phyloP scores from a whole-genome alignment of 306 rosid species.

The Cucumis sativus region Cucumber_9930_V3 NC_026661.2:2911501-2912000 shows the following conservation, averaged over 20 bases:
- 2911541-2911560: constrained; percentile 46
- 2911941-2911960: background rate
- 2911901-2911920: background rate
- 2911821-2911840: background rate
- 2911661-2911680: constrained; percentile 21
- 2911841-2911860: background rate
- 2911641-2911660: constrained; percentile 20
- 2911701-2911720: constrained; percentile 19
- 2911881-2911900: background rate
- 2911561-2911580: constrained; percentile 18
- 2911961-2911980: background rate
- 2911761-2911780: background rate
- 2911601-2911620: constrained; percentile 38
- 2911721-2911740: constrained; percentile 16
- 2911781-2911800: background rate
- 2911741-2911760: background rate
- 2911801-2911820: background rate
- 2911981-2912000: background rate
- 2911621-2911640: constrained; percentile 13
- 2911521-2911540: constrained; percentile 58
- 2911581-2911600: constrained; percentile 16
- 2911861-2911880: background rate
- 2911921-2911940: background rate
- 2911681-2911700: constrained; percentile 19
- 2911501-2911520: constrained; percentile 49